Evolutionary conservation across 345 rosid species (phyloP).

Genomic region (Salix dunnii): DNA sequence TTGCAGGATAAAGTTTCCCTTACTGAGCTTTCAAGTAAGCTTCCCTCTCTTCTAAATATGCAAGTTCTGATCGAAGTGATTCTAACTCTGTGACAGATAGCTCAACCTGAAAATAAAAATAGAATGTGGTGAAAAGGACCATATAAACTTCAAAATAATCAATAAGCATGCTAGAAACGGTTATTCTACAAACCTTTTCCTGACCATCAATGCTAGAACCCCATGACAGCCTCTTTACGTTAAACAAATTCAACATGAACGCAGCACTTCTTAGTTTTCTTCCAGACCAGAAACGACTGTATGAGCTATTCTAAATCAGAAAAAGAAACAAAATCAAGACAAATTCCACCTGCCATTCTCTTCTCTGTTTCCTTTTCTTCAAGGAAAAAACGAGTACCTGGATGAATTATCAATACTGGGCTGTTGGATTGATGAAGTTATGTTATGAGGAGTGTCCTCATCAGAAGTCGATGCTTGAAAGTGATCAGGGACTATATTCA

Average conservation of each 20-base stretch:
- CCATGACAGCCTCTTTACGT: conserved; percentile 74
- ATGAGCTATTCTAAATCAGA: conserved; percentile 60
- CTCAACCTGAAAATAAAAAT: conserved; percentile 50
- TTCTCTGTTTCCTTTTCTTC: neutral
- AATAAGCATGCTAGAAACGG: conserved; percentile 8
- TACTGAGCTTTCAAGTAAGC: conserved; percentile 88
- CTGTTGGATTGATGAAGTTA: conserved; percentile 39
- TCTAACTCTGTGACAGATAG: conserved; percentile 67
- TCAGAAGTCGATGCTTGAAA: conserved; percentile 52
- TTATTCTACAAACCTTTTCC: conserved; percentile 56
- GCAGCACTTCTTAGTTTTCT: conserved; percentile 56
- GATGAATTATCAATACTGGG: conserved; percentile 34
- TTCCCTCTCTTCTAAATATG: conserved; percentile 85
- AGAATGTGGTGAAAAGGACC: conserved; percentile 9
- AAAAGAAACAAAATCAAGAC: conserved; percentile 24
- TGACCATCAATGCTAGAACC: conserved; percentile 49
- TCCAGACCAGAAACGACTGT: conserved; percentile 37
- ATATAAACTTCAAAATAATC: conserved; percentile 2
- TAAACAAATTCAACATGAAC: conserved; percentile 71
- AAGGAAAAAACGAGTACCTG: conserved; percentile 36
- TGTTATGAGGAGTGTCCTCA: conserved; percentile 32
- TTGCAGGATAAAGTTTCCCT: conserved; percentile 27
- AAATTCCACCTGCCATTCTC: neutral
- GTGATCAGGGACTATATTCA: conserved; percentile 65
- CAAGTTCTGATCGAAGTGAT: conserved; percentile 73